Base-by-base conservation (phyloP, 2,329 filamentous ascomycete genomes). In the Aspergillus luchuensis region DNA sequence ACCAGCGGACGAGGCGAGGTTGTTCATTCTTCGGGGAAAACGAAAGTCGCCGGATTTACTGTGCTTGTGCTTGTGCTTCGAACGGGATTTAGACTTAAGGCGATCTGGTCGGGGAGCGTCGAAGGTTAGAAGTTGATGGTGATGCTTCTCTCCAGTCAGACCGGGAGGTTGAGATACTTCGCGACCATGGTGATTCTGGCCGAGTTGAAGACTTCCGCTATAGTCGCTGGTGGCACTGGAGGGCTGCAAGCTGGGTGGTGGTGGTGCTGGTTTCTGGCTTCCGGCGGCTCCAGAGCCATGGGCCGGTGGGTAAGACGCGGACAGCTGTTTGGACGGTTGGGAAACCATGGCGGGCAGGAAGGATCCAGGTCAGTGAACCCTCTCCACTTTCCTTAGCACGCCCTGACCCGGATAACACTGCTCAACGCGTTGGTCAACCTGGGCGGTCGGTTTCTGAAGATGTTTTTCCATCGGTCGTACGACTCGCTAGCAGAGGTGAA, bases 21-120 rank as follows among this genome's bases (percentile, higher is more conserved):
- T 68, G 48, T 67, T 75, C 73, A 76, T 76, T 36, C 65, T 72
- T 17, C 68, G 71, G 13, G 70, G 72, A 8, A 76, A 62, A 23
- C 70, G 69, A 30, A 65, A 43, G 52, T 75, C 70, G 41, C 71
- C 70, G 33, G 74, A 72, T 59, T 73, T 75, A 67, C 64, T 70
- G 50, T 69, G 65, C 54, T 69, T 71, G 43, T 71, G 69, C 28
- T 69, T 71, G 58, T 67, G 66, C 21, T 61, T 65, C n/a, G 60
- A 56, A 38, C 56, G 52, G 28, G 56, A 19, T 48, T 48, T 65
- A 28, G 49, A 57, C 39, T 60, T 54, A 38, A 19, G 23, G 49
- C 38, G 45, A 45, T 60, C 57, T 62, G 62, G 25, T 23, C 62
- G 63, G 53, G 65, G 59, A 8, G 62, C 61, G 39, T 70, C 65